Percentiles rank a stretch among this genome's conserved stretches.
These are phyloP conservation scores for Knufia petricola DNA, from an alignment of 2,329 filamentous ascomycete species.

Conservation along the genomic window DNA sequence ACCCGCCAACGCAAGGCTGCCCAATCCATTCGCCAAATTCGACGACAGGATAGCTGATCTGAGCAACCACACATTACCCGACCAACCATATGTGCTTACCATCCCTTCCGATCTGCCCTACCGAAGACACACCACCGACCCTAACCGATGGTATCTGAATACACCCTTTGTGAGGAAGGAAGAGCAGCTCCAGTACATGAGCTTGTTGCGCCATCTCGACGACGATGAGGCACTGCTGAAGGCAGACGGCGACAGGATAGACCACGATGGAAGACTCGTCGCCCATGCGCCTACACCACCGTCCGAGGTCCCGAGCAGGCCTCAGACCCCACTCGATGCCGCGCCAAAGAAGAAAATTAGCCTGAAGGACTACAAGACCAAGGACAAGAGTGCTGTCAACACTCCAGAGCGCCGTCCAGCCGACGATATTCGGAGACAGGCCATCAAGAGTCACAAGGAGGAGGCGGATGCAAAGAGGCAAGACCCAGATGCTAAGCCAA, in stretches of 20 bases:
- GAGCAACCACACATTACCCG: conserved; percentile 34
- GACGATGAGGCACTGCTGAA: conserved; percentile 43
- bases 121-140: conserved; percentile 32
- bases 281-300: conserved; percentile 33
- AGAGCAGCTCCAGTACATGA: conserved; percentile 53
- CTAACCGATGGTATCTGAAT: conserved; percentile 39
- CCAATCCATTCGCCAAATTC: conserved; percentile 10
- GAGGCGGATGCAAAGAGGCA: conserved; percentile 4
- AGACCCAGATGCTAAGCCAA: conserved; percentile 1
- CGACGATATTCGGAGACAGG: conserved; percentile 8
- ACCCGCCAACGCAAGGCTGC: background rate
- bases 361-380: conserved; percentile 52
- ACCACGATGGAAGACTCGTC: conserved; percentile 36
- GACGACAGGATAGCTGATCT: conserved; percentile 30
- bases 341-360: conserved; percentile 52
- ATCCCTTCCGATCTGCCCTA: conserved; percentile 39
- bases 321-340: conserved; percentile 32
- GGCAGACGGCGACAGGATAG: conserved; percentile 44
- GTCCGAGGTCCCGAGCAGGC: conserved; percentile 28
- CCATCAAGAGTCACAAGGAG: conserved; percentile 10
- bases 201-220: conserved; percentile 49
- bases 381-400: conserved; percentile 33
- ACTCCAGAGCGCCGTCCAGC: conserved; percentile 3
- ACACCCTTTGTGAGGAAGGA: conserved; percentile 47
- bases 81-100: conserved; percentile 38